A percentile compares a stretch with the other conserved stretches of the same genome.
Conservation (phyloP, 2,329 filamentous ascomycete genomes). For the Calonectria hawksworthii region DNA sequence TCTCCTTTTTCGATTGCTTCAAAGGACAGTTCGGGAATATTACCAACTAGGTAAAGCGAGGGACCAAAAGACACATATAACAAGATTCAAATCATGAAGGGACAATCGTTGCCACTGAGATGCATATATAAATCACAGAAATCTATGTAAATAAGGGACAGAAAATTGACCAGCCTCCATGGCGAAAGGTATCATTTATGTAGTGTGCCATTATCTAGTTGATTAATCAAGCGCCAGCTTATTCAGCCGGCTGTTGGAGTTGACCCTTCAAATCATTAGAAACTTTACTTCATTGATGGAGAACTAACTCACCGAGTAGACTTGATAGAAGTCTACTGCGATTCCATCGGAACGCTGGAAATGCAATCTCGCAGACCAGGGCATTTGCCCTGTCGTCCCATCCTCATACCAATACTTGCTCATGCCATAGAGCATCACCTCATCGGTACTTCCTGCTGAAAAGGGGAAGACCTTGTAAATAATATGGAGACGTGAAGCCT, state of each 20-base stretch:
- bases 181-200: background rate
- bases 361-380: background rate
- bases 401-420: slow-evolving; percentile 7
- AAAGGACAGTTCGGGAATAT: too few relatives aligned
- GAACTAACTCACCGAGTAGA: background rate
- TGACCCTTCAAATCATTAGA: background rate
- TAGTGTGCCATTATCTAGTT: background rate
- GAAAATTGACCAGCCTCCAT: background rate
- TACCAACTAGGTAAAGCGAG: too few relatives aligned
- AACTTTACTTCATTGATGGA: background rate
- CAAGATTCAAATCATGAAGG: too few relatives aligned
- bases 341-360: background rate
- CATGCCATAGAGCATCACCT: slow-evolving; percentile 7
- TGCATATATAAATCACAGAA: too few relatives aligned
- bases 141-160: background rate
- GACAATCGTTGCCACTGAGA: too few relatives aligned
- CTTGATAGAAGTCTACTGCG: background rate
- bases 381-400: background rate
- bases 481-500: background rate
- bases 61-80: too few relatives aligned
- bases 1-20: too few relatives aligned
- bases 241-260: background rate
- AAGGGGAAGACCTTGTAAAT: slow-evolving; percentile 1
- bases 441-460: background rate
- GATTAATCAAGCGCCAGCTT: background rate